Evolutionary conservation across 2,329 filamentous ascomycete genomes (phyloP).

Genomic region (Trematosphaeria pertusa): DNA sequence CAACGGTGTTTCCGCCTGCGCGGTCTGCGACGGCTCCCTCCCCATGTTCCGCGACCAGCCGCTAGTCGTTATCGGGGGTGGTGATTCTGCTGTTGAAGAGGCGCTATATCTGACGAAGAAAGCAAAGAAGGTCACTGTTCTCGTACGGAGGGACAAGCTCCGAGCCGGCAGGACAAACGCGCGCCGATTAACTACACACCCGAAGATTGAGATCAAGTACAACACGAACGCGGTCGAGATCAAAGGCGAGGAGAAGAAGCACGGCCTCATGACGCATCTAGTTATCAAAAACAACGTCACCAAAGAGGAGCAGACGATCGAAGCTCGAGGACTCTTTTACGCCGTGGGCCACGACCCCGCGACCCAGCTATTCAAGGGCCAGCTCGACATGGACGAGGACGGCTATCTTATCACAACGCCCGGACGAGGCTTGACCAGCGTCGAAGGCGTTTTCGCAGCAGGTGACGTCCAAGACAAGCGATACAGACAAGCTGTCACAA

Average conservation of each 20-base stretch:
- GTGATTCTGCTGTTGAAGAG: slow-evolving; percentile 96
- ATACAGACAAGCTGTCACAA: slow-evolving; percentile 97
- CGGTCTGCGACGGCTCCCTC: slow-evolving; percentile 95
- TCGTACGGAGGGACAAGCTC: slow-evolving; percentile 86
- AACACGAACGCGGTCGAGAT: slow-evolving; percentile 84
- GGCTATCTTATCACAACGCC: slow-evolving; percentile 90
- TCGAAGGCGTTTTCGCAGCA: slow-evolving; percentile 93
- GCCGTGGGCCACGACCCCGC: slow-evolving; percentile 97
- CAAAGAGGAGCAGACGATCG: slow-evolving; percentile 80
- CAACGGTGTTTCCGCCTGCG: slow-evolving; percentile 93
- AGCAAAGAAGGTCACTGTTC: slow-evolving; percentile 89
- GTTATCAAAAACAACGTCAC: slow-evolving; percentile 80
- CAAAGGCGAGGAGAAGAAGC: slow-evolving; percentile 76
- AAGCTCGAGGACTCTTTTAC: slow-evolving; percentile 94
- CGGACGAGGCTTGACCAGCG: slow-evolving; percentile 84
- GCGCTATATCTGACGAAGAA: slow-evolving; percentile 98
- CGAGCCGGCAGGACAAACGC: slow-evolving; percentile 93
- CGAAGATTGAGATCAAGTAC: slow-evolving; percentile 90
- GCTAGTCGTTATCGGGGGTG: slow-evolving; percentile 92
- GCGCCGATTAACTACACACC: slow-evolving; percentile 78
- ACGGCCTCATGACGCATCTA: slow-evolving; percentile 85
- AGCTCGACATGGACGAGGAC: slow-evolving; percentile 86
- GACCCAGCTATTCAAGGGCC: slow-evolving; percentile 86
- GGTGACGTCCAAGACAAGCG: slow-evolving; percentile 99
- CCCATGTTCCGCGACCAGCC: slow-evolving; percentile 98